Evolutionary conservation across 192 early-diverging fungal species (phyloP).

Genomic region (Coemansia sp.): DNA sequence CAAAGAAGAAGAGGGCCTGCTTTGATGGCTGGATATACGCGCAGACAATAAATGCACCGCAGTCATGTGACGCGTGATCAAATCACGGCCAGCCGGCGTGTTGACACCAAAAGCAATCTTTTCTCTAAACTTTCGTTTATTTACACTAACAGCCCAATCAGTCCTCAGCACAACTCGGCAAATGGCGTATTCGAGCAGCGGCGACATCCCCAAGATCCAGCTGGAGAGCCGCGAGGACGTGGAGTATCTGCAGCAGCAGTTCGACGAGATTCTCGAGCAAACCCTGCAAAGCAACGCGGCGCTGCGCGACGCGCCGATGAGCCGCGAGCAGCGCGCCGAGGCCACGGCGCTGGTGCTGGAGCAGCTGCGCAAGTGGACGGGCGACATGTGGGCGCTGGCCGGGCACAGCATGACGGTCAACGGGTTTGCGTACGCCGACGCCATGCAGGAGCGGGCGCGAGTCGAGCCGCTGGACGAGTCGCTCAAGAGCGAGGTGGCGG

Average conservation of each 20-base stretch:
- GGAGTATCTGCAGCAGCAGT: conserved; percentile 32
- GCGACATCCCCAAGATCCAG: conserved; percentile 49
- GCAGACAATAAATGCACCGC: too few species aligned
- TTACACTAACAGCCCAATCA: not conserved
- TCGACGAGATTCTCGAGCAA: conserved; percentile 18
- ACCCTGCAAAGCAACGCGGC: conserved; percentile 24
- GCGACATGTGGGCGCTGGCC: conserved; percentile 29
- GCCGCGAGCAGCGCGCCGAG: conserved; percentile 27
- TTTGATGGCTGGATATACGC: too few species aligned
- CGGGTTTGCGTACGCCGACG: conserved; percentile 38
- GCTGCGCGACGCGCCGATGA: conserved; percentile 26
- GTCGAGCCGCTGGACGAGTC: conserved; percentile 38
- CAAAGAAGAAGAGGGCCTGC: too few species aligned
- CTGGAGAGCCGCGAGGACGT: conserved; percentile 50
- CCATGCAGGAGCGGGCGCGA: conserved; percentile 33
- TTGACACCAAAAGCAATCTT: too few species aligned
- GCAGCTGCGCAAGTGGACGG: conserved; percentile 25
- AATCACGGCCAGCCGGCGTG: too few species aligned
- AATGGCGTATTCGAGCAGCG: conserved; percentile 2
- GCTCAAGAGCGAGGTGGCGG: conserved; percentile 31
- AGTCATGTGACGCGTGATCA: too few species aligned
- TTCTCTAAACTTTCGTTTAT: not conserved
- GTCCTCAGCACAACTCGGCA: not conserved
- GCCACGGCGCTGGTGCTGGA: conserved; percentile 16
- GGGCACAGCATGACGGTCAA: conserved; percentile 42